These are phyloP conservation scores for Plasmopara muralis DNA, from an alignment of 352 stramenopile genomes.

Conservation along the genomic window DNA sequence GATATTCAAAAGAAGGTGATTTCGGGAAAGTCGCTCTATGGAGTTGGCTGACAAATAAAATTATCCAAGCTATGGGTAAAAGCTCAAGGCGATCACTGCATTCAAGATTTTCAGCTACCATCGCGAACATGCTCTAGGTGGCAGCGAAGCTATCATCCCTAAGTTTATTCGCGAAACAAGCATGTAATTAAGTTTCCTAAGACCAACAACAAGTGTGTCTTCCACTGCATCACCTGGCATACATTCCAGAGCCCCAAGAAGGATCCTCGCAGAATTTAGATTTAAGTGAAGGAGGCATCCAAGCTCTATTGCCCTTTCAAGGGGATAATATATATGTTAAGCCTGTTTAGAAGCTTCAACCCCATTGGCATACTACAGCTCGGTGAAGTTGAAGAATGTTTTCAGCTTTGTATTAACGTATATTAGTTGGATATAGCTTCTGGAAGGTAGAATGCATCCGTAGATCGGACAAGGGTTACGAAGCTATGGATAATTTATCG, in stretches of 20 bases:
- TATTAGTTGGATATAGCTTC: conserved; percentile 3
- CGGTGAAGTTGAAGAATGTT: conserved; percentile 6
- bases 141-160: conserved; percentile 1
- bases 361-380: conserved; percentile 8
- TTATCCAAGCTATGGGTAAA: conserved; percentile 9
- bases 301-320: conserved; percentile 7
- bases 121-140: conserved; percentile 14
- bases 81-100: conserved; percentile 14
- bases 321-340: conserved; percentile 1
- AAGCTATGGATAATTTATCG: background rate
- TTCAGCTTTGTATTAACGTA: conserved; percentile 6
- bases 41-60: conserved; percentile 16
- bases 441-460: conserved; percentile 1
- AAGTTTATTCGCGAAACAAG: no score
- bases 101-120: conserved; percentile 17
- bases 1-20: conserved; percentile 16
- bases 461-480: background rate
- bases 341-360: conserved; percentile 4
- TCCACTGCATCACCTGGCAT: conserved; percentile 8
- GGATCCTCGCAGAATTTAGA: conserved; percentile 6
- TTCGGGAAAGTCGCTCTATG: conserved; percentile 13
- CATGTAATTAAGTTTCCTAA: no score
- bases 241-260: conserved; percentile 3
- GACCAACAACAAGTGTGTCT: background rate
- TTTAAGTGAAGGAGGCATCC: conserved; percentile 5